Conservation (phyloP, 768 basidiomycete genomes). For the Pulveroboletus ravenelii region DNA sequence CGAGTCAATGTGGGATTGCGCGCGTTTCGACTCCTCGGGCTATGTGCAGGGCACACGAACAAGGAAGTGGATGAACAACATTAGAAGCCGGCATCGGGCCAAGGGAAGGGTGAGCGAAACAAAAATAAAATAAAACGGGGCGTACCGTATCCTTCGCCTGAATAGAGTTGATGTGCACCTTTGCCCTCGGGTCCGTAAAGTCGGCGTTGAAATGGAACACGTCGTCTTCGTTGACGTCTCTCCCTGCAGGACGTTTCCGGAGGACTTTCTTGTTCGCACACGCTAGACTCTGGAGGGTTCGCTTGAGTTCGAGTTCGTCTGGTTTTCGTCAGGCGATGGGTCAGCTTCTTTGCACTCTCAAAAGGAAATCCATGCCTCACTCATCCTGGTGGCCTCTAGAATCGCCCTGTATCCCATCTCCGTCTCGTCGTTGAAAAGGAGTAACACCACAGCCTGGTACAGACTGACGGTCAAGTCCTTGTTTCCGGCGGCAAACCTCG, state of each 20-base stretch:
- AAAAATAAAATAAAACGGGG: neutral
- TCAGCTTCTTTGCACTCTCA: neutral
- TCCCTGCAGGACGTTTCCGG: slow-evolving; percentile 70
- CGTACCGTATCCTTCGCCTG: slow-evolving; percentile 89
- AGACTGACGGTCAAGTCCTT: slow-evolving; percentile 91
- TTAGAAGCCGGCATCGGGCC: too few relatives aligned
- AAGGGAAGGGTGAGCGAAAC: neutral
- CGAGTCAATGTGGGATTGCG: slow-evolving; percentile 78
- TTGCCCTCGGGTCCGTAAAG: slow-evolving; percentile 73
- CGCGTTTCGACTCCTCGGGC: slow-evolving; percentile 83
- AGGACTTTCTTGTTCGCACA: slow-evolving; percentile 88
- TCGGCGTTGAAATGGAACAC: slow-evolving; percentile 76
- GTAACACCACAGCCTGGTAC: slow-evolving; percentile 82
- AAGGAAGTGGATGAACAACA: too few relatives aligned
- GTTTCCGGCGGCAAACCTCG: slow-evolving; percentile 56
- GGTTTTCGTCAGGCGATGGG: neutral
- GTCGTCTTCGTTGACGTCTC: slow-evolving; percentile 73
- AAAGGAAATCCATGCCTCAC: slow-evolving; percentile 39
- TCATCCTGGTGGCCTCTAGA: slow-evolving; percentile 60
- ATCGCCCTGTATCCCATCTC: slow-evolving; percentile 67
- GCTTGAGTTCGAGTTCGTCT: slow-evolving; percentile 72
- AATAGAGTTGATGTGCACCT: slow-evolving; percentile 92
- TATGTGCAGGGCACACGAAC: neutral
- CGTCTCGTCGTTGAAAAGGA: slow-evolving; percentile 74
- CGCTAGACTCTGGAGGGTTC: slow-evolving; percentile 89